Conservation (phyloP, 164 flowering plant genomes). For the Vitis rupestris region DNA sequence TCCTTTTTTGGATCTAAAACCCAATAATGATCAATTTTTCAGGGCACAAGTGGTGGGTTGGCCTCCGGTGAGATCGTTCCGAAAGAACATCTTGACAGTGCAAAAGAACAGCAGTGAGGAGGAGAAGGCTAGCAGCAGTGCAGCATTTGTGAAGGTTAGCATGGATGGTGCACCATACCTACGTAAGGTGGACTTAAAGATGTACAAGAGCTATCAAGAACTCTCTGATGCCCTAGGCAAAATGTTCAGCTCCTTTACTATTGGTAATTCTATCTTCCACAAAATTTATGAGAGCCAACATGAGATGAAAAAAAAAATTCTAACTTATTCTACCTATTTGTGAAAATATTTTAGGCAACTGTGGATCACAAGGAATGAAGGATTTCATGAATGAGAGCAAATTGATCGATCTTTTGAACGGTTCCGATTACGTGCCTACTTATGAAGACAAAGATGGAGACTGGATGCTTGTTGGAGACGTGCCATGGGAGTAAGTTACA, state of each 20-base stretch:
- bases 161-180: constrained; percentile 92
- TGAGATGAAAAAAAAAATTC: not conserved
- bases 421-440: constrained; percentile 43
- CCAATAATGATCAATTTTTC: too few species aligned
- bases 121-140: constrained; percentile 31
- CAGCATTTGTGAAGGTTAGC: constrained; percentile 75
- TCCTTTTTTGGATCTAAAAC: too few species aligned
- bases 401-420: constrained; percentile 40
- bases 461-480: constrained; percentile 49
- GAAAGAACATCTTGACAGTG: too few species aligned
- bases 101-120: constrained; percentile 19
- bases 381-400: constrained; percentile 55
- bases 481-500: constrained; percentile 47
- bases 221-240: constrained; percentile 65
- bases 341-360: constrained; percentile 21
- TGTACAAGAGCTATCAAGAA: constrained; percentile 74
- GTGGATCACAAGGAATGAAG: constrained; percentile 38
- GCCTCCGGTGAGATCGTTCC: constrained; percentile 56
- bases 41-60: constrained; percentile 79
- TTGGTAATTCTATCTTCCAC: constrained; percentile 33
- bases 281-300: too few species aligned
- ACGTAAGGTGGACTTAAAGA: constrained; percentile 72
- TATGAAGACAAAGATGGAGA: constrained; percentile 53
- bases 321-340: not conserved
- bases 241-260: constrained; percentile 80